Percentiles rank a stretch among this genome's conserved stretches.
Conservation (phyloP, 2,329 filamentous ascomycete genomes). For the Aureobasidium zeae region DNA sequence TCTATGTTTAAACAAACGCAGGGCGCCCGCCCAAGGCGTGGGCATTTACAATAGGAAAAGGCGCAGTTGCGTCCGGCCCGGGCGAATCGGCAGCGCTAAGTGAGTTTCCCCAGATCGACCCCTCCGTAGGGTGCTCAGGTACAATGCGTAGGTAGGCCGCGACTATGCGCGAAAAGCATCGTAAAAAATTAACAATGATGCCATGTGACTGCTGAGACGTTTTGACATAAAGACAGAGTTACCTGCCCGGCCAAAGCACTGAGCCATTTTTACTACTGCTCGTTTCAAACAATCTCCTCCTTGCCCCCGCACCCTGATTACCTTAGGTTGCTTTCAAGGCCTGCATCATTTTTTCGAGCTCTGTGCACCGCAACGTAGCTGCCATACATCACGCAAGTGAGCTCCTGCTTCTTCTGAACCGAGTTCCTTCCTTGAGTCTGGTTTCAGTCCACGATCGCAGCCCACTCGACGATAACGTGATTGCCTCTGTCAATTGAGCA, state of each 20-base stretch:
- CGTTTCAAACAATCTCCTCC: background rate
- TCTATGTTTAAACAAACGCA: conserved; percentile 1
- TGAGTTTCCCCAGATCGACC: conserved; percentile 14
- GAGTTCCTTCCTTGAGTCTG: no score
- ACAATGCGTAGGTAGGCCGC: conserved; percentile 13
- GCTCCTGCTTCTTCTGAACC: conserved; percentile 2
- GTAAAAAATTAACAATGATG: conserved; percentile 9
- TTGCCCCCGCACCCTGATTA: conserved; percentile 2
- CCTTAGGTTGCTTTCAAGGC: no score
- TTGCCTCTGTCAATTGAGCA: no score
- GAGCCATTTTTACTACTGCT: conserved; percentile 13
- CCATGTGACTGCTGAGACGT: conserved; percentile 13
- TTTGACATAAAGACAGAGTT: conserved; percentile 7
- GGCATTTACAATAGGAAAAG: background rate
- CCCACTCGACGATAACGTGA: no score
- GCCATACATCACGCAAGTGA: no score
- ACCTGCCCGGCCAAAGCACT: conserved; percentile 7
- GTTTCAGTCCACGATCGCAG: no score
- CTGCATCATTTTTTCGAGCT: no score
- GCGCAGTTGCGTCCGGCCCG: conserved; percentile 11
- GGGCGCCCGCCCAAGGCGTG: conserved; percentile 11
- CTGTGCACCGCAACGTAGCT: no score
- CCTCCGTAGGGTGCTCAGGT: conserved; percentile 8
- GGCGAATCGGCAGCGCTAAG: conserved; percentile 12
- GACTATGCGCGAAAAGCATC: conserved; percentile 12